Evolutionary conservation across 768 basidiomycete genomes (phyloP), one percentile per base, ranked within the genome.

Genomic region (Naganishia vishniacii): DNA sequence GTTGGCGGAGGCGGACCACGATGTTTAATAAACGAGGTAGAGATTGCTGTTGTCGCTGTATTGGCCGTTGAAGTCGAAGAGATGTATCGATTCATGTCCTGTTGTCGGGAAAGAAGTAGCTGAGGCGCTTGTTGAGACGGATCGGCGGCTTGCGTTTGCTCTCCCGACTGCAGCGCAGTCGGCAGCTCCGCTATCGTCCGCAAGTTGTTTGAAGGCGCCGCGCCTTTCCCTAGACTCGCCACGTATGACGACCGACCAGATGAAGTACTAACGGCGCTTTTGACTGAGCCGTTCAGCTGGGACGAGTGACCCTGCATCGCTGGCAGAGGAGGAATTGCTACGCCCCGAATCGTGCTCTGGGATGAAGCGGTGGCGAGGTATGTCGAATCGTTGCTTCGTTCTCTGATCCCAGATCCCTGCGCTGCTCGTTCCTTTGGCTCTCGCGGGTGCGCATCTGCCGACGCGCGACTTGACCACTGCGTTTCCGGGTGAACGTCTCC

Each of bases 21-120:
- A 68, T 78, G 77, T 78, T 94, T 94, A 42, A 88, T 84, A 73
- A 88, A 91, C 3, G 91, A 91, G 0, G 84, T 85, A 0, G 85
- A 85, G 68, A 87, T 31, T 15, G 65, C 65, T 18, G 65, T 62
- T 5, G 23, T 44, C 2, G 37, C 88, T 42, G 75, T 74, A n/a
- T 88, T 89, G 13, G 84, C 84, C 32, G 84, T 82, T 9, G 91
- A 92, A 71, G 90, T 89, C 15, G 89, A 87, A 6, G 91, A 93
- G 9, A 93, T 89, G 71, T 89, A 90, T 26, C 92, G 87, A 71
- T 88, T 89, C 47, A 92, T 81, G 73, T 92, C 91, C 47, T 71
- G 72, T 68, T 7, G 69, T 56, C 18, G 78, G 72, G 15, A 37
- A n/a, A 11, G 64, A 26, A n/a, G 20, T 13, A 61, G 32, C 12